phyloP scores from a whole-genome alignment of 257 asterid species.

The Solanum gracilifrons region DNA sequence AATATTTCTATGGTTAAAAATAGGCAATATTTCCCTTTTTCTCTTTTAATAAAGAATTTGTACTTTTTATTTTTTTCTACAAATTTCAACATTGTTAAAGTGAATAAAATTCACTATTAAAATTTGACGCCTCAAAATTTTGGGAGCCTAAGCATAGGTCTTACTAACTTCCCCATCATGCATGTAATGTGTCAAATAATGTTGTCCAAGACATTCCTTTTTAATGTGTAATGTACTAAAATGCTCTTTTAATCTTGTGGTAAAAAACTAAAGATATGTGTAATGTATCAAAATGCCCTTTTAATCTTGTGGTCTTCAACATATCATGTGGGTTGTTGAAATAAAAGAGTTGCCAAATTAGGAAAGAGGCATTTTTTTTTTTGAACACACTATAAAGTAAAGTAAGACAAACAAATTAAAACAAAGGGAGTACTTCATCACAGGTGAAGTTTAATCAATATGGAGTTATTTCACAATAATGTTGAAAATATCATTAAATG shows the following conservation, averaged over 20 bases:
- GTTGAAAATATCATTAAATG: background rate
- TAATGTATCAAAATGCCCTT: background rate
- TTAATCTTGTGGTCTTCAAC: background rate
- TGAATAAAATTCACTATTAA: background rate
- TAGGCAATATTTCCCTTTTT: background rate
- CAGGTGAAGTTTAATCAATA: background rate
- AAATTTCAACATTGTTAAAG: background rate
- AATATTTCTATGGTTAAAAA: background rate
- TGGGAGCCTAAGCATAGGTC: background rate
- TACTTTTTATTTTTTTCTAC: background rate
- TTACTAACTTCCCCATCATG: background rate
- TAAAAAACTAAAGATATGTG: background rate
- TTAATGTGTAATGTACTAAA: background rate
- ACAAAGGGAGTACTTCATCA: background rate
- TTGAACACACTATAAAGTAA: background rate
- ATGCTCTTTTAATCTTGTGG: background rate
- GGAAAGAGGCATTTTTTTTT: background rate
- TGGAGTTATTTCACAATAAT: background rate
- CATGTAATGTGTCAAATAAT: background rate
- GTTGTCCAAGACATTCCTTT: background rate
- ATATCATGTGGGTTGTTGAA: background rate
- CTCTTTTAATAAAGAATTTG: background rate
- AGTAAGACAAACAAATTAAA: background rate
- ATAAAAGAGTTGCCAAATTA: background rate
- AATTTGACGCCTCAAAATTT: background rate